Percentiles rank a stretch among this genome's conserved stretches.
Conservation (phyloP, 768 basidiomycete genomes). For the Sistotremastrum suecicum region DNA sequence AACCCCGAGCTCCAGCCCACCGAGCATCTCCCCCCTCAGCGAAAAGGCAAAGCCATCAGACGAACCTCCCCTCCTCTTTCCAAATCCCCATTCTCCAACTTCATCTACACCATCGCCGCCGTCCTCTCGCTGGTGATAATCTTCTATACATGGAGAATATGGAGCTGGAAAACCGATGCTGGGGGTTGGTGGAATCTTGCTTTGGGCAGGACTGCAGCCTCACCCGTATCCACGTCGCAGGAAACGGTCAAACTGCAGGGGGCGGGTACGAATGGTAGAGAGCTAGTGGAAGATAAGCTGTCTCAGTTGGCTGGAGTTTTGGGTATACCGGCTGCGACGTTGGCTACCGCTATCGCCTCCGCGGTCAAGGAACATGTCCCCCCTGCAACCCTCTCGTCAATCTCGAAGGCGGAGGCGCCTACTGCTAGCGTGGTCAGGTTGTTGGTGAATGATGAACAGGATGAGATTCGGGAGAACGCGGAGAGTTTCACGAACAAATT, state of each 20-base stretch:
- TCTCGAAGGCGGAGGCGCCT: slow-evolving; percentile 16
- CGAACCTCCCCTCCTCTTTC: slow-evolving; percentile 31
- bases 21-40: slow-evolving; percentile 15
- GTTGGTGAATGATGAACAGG: too few relatives aligned
- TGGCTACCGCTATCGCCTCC: slow-evolving; percentile 50
- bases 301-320: slow-evolving; percentile 46
- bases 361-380: slow-evolving; percentile 47
- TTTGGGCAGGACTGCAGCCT: slow-evolving; percentile 19
- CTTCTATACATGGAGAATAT: slow-evolving; percentile 36
- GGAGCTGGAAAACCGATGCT: slow-evolving; percentile 36
- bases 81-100: slow-evolving; percentile 26
- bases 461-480: too few relatives aligned
- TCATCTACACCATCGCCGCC: slow-evolving; percentile 36
- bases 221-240: slow-evolving; percentile 12
- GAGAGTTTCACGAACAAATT: too few relatives aligned
- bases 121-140: slow-evolving; percentile 27
- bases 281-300: slow-evolving; percentile 38
- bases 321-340: slow-evolving; percentile 43
- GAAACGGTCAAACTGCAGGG: background rate
- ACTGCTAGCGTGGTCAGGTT: too few relatives aligned
- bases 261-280: slow-evolving; percentile 8
- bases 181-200: slow-evolving; percentile 51
- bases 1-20: slow-evolving; percentile 5
- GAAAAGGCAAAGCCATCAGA: slow-evolving; percentile 16
- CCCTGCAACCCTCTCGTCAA: slow-evolving; percentile 41